Evolutionary conservation across 2,329 filamentous ascomycete genomes (phyloP).

Genomic region (Beauveria caledonica): DNA sequence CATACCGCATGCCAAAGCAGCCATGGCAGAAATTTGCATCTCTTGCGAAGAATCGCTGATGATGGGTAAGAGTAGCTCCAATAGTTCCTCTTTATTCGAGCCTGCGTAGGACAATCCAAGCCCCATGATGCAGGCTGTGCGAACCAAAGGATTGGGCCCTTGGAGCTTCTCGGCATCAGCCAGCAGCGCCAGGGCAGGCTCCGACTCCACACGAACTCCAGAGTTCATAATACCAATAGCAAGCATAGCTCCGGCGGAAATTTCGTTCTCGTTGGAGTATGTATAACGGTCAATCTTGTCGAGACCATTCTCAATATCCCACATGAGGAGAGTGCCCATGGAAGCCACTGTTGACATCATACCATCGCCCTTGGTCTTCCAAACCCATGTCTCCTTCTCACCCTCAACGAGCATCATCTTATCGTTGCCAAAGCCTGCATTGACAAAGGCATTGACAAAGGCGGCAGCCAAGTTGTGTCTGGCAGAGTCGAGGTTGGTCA

Average conservation of each 20-base stretch:
- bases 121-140: constrained; percentile 88
- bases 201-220: constrained; percentile 79
- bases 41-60: constrained; percentile 76
- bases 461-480: constrained; percentile 91
- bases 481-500: constrained; percentile 92
- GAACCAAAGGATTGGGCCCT: constrained; percentile 67
- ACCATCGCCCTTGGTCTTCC: constrained; percentile 97
- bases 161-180: constrained; percentile 73
- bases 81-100: constrained; percentile 82
- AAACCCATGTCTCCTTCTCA: constrained; percentile 90
- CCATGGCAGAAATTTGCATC: constrained; percentile 96
- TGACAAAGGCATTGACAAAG: constrained; percentile 96
- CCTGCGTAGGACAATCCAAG: constrained; percentile 91
- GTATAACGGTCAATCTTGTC: constrained; percentile 95
- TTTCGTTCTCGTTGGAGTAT: constrained; percentile 68
- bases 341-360: constrained; percentile 97
- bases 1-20: constrained; percentile 80
- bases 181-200: constrained; percentile 81
- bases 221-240: constrained; percentile 95
- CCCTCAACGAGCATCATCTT: constrained; percentile 95
- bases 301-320: constrained; percentile 87
- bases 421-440: constrained; percentile 89
- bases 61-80: constrained; percentile 78
- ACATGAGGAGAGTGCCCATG: constrained; percentile 80
- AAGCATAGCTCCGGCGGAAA: constrained; percentile 85